Evolutionary conservation across 805 yeast species (phyloP).

Genomic region (Tetrapisispora taiwanensis): DNA sequence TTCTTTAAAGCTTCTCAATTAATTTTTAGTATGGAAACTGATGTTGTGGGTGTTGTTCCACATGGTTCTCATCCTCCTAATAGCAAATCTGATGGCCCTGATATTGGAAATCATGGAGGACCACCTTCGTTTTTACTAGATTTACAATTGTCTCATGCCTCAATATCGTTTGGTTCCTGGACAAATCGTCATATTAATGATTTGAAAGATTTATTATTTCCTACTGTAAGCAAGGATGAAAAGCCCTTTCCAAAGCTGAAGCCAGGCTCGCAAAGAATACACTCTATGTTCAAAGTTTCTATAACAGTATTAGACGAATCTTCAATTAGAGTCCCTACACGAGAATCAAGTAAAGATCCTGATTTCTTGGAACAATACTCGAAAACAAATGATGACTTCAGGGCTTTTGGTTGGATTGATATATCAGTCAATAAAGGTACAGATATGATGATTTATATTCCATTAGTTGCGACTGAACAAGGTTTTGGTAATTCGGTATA

Average conservation of each 20-base stretch:
- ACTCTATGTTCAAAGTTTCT: conserved; percentile 46
- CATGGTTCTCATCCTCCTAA: conserved; percentile 25
- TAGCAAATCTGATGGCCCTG: conserved; percentile 35
- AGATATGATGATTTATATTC: conserved; percentile 35
- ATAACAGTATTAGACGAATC: conserved; percentile 55
- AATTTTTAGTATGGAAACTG: conserved; percentile 54
- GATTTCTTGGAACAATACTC: conserved; percentile 29
- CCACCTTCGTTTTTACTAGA: conserved; percentile 57
- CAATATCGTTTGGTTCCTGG: conserved; percentile 90
- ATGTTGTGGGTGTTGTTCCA: conserved; percentile 59
- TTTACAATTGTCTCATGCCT: conserved; percentile 46
- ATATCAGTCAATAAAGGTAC: conserved; percentile 49
- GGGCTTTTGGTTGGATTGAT: conserved; percentile 93
- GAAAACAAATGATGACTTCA: conserved; percentile 29
- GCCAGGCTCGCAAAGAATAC: conserved; percentile 46
- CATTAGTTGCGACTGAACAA: conserved; percentile 41
- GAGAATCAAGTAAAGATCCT: conserved; percentile 73
- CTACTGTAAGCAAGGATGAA: conserved; percentile 52
- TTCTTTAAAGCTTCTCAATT: conserved; percentile 52
- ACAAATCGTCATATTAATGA: conserved; percentile 74
- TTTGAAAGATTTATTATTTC: conserved; percentile 57
- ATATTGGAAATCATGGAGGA: conserved; percentile 47
- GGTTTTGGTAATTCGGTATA: conserved; percentile 48
- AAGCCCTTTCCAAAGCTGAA: conserved; percentile 31
- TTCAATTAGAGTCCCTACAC: conserved; percentile 64